Evolutionary conservation across 805 yeast genomes (phyloP).

Genomic region (Peterozyma xylosa): DNA sequence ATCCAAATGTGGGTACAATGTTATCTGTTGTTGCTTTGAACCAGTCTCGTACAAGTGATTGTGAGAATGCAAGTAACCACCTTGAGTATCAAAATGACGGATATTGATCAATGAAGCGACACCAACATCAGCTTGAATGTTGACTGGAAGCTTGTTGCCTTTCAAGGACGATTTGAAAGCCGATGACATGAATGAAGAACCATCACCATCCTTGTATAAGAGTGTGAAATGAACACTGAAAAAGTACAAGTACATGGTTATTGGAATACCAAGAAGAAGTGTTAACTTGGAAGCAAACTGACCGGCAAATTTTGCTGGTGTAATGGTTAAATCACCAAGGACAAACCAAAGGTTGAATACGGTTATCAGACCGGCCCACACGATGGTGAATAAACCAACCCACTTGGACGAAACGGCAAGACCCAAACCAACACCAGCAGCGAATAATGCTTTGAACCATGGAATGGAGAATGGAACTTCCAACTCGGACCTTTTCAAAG

Average conservation of each 20-base stretch:
- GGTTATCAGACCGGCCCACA: slow-evolving; percentile 66
- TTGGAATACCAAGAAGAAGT: slow-evolving; percentile 52
- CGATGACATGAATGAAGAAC: slow-evolving; percentile 62
- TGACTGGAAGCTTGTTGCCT: slow-evolving; percentile 52
- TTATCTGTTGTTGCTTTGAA: slow-evolving; percentile 78
- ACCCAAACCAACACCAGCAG: slow-evolving; percentile 68
- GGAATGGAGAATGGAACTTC: slow-evolving; percentile 49
- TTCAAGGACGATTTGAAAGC: slow-evolving; percentile 60
- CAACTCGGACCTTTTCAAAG: slow-evolving; percentile 59
- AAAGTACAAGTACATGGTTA: slow-evolving; percentile 43
- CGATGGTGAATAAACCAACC: slow-evolving; percentile 78
- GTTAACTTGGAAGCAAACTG: slow-evolving; percentile 46
- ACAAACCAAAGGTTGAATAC: slow-evolving; percentile 60
- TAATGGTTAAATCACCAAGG: slow-evolving; percentile 59
- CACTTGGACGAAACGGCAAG: slow-evolving; percentile 70
- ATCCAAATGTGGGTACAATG: slow-evolving; percentile 75
- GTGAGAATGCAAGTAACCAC: slow-evolving; percentile 84
- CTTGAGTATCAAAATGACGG: slow-evolving; percentile 63
- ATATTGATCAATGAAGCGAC: slow-evolving; percentile 60
- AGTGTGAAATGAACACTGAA: slow-evolving; percentile 59
- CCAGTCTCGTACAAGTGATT: slow-evolving; percentile 65
- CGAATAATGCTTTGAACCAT: slow-evolving; percentile 54
- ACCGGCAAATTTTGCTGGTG: slow-evolving; percentile 31
- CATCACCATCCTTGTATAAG: slow-evolving; percentile 58
- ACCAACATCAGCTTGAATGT: slow-evolving; percentile 62